These are phyloP conservation scores for Suillus weaverae DNA, from an alignment of 768 basidiomycete genomes.

Conservation along the genomic window DNA sequence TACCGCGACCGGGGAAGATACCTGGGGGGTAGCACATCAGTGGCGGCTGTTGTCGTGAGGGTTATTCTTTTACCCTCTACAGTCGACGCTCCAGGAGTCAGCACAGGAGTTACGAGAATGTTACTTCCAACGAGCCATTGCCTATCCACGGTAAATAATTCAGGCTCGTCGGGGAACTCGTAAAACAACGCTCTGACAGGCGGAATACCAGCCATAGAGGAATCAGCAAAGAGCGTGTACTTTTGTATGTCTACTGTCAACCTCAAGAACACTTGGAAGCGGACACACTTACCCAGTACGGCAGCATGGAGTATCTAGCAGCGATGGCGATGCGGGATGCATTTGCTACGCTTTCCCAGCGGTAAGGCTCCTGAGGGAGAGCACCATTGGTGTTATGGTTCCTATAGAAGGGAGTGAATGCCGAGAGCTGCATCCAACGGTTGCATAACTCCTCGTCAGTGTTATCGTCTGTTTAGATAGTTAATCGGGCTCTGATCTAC, in stretches of 20 bases:
- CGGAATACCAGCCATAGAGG: constrained; percentile 64
- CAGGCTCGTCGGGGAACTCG: constrained; percentile 72
- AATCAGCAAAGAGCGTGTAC: constrained; percentile 75
- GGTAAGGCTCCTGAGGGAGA: constrained; percentile 76
- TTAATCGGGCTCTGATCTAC: neutral
- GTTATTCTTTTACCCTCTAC: constrained; percentile 53
- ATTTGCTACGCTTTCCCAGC: constrained; percentile 78
- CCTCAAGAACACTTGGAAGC: too few relatives aligned
- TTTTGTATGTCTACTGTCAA: constrained; percentile 25
- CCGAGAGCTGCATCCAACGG: constrained; percentile 85
- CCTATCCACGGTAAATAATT: constrained; percentile 57
- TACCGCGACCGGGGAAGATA: constrained; percentile 62
- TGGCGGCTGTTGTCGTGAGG: neutral
- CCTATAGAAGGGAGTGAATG: constrained; percentile 80
- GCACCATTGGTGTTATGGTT: constrained; percentile 73
- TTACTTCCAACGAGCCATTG: constrained; percentile 75
- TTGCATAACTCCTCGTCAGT: constrained; percentile 81
- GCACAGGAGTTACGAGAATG: constrained; percentile 75
- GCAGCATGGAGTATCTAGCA: constrained; percentile 69
- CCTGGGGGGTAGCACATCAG: constrained; percentile 34
- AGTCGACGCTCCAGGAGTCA: constrained; percentile 63
- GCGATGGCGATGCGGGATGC: constrained; percentile 71
- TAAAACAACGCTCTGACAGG: constrained; percentile 76
- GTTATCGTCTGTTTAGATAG: constrained; percentile 43
- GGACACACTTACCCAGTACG: constrained; percentile 66